A percentile compares a stretch with the other conserved stretches of the same genome.
Evolutionary conservation across 1,284 basidiomycete species (phyloP).

Genomic region (Golubevia sp.): DNA sequence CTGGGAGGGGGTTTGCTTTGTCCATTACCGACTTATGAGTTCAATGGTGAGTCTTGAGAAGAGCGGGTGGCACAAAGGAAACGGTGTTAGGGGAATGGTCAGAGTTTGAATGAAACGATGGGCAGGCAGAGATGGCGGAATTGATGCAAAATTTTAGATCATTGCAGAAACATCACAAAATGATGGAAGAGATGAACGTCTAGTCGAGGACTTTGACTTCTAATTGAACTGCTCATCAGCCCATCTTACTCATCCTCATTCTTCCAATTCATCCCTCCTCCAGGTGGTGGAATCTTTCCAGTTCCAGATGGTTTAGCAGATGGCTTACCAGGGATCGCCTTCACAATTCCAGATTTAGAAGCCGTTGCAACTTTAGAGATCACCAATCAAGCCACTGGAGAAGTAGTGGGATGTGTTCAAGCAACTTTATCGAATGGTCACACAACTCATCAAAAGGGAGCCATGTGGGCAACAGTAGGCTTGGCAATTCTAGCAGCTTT

Average conservation of each 20-base stretch:
- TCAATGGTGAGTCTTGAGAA: constrained; percentile 14
- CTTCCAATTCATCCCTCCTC: constrained; percentile 5
- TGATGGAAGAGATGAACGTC: too few relatives aligned
- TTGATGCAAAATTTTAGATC: too few relatives aligned
- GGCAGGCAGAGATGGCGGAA: too few relatives aligned
- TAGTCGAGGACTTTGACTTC: too few relatives aligned
- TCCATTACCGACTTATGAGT: constrained; percentile 50
- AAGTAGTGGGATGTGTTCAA: constrained; percentile 84
- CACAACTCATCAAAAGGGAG: constrained; percentile 75
- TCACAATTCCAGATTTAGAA: constrained; percentile 86
- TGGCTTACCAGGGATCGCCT: constrained; percentile 78
- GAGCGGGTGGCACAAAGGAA: too few relatives aligned
- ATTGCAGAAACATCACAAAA: too few relatives aligned
- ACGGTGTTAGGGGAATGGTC: too few relatives aligned
- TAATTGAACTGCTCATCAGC: constrained; percentile 18
- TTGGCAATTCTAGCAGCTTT: constrained; percentile 73
- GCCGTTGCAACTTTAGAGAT: constrained; percentile 83
- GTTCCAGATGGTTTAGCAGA: constrained; percentile 68
- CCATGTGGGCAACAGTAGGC: constrained; percentile 77
- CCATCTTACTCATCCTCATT: constrained; percentile 4
- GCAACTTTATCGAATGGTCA: constrained; percentile 88
- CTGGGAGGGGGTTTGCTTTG: constrained; percentile 37
- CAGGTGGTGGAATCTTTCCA: constrained; percentile 72
- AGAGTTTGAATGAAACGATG: too few relatives aligned
- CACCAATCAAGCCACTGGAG: constrained; percentile 70